Evolutionary conservation across 2,329 filamentous ascomycete genomes (phyloP), one percentile per base, ranked within the genome.

Genomic region (Aspergillus nomiae): DNA sequence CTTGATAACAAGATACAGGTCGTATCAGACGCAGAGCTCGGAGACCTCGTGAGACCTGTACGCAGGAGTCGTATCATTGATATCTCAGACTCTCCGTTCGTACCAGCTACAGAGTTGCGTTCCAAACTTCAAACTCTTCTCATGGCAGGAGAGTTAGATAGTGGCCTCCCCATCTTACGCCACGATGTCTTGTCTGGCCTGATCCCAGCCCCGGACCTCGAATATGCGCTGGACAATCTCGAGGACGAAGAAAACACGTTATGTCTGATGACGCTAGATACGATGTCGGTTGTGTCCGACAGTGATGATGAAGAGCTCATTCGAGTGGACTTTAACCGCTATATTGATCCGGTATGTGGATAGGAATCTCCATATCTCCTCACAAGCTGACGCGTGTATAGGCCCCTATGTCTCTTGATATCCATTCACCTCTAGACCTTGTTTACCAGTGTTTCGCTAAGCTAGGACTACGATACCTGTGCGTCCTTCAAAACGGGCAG

Each of bases 401-500:
- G 87, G 91, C 94, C 2, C 95, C 95, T 0, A 86, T 99, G 16
- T 87, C 94, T 14, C 82, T 99, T 28, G 95, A 99, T 73, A 91
- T 96, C 34, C 87, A 89, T 69, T 95, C 91, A 0, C 92, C 95
- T 0, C 94, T 98, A 87, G 94, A 98, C 74, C 81, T 99, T 45
- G 95, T 97, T 4, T 97, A 97, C 72, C 95, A 99, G 75, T 94
- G 93, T 72, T 99, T 98, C 76, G 91, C 92, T 57, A 99, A 99
- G 79, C 83, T 99, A 10, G 95, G 95, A 1, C 79, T 99, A 68
- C 85, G 95, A 65, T 98, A 97, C 77, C 90, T 99, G 56, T 98
- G 95, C 75, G 93, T 97, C 5, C 81, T 95, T 30, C 87, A 86
- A 60, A 89, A 97, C 68, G 95, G 95, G 28, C 88, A 87, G 65